A percentile compares a stretch with the other conserved stretches of the same genome.
Conservation (phyloP, 2,329 filamentous ascomycete genomes). For the Dactylella cylindrospora region DNA sequence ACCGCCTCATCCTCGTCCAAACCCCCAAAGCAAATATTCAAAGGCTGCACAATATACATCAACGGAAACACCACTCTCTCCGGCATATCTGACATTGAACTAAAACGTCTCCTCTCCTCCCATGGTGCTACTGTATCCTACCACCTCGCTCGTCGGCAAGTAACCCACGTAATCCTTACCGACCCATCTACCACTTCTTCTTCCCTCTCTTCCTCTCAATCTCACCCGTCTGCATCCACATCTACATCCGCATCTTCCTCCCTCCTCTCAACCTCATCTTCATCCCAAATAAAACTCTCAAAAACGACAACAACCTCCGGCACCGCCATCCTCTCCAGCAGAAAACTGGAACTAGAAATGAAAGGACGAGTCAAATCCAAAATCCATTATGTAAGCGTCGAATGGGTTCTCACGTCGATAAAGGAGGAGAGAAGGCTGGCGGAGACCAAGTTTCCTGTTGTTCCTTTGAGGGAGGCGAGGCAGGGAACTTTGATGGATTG, state of each 20-base stretch:
- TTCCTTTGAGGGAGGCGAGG: conserved; percentile 42
- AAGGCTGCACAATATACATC: conserved; percentile 74
- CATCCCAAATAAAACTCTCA: conserved; percentile 17
- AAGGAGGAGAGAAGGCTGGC: conserved; percentile 71
- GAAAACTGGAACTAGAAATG: conserved; percentile 35
- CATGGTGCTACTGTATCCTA: conserved; percentile 74
- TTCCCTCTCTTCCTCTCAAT: not conserved
- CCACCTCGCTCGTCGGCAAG: conserved; percentile 68
- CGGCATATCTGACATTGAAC: conserved; percentile 76
- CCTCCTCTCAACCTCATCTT: not conserved
- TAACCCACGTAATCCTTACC: conserved; percentile 82
- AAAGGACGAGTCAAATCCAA: conserved; percentile 37
- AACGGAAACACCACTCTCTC: conserved; percentile 79
- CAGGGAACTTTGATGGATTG: conserved; percentile 40
- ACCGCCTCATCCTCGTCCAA: not conserved
- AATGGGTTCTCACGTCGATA: conserved; percentile 76
- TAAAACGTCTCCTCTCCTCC: conserved; percentile 73
- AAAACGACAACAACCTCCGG: conserved; percentile 38
- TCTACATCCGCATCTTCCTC: not conserved
- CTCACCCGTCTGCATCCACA: conserved; percentile 2
- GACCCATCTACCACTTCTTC: conserved; percentile 18
- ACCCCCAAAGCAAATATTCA: conserved; percentile 60
- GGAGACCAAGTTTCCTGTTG: conserved; percentile 58
- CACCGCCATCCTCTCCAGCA: conserved; percentile 18
- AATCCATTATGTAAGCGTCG: conserved; percentile 39